Evolutionary conservation across 2,329 filamentous ascomycete genomes (phyloP).

Genomic region (Dothistroma septosporum): DNA sequence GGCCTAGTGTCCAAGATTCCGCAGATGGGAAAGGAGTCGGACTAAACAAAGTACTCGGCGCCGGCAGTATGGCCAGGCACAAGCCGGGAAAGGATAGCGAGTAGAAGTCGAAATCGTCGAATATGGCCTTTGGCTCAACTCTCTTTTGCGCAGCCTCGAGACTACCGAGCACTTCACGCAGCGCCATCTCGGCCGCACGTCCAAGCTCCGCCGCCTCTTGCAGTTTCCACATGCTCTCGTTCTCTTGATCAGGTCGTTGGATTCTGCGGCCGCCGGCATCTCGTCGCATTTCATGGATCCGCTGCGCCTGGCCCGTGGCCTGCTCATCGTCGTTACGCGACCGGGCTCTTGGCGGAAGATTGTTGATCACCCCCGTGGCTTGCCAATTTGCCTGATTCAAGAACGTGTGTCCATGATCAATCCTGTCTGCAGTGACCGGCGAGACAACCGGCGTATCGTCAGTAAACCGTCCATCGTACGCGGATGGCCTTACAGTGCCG

Average conservation of each 20-base stretch:
- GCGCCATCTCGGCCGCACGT: conserved; percentile 75
- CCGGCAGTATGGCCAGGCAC: conserved; percentile 72
- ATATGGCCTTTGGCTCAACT: conserved; percentile 41
- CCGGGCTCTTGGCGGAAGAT: conserved; percentile 50
- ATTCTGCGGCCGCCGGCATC: conserved; percentile 25
- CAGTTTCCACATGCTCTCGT: conserved; percentile 46
- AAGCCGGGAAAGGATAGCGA: conserved; percentile 81
- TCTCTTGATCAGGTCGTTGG: conserved; percentile 54
- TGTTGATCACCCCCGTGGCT: conserved; percentile 71
- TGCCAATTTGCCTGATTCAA: conserved; percentile 69
- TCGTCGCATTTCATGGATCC: conserved; percentile 28
- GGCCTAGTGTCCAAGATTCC: conserved; percentile 75
- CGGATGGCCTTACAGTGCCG: neutral
- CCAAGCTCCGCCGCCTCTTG: conserved; percentile 71
- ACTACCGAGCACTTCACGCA: conserved; percentile 76
- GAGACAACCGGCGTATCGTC: conserved; percentile 23
- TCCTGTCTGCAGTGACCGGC: conserved; percentile 17
- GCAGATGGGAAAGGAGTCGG: conserved; percentile 72
- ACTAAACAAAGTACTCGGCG: conserved; percentile 78
- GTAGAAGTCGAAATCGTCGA: conserved; percentile 74
- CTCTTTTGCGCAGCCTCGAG: conserved; percentile 75
- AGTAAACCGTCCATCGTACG: neutral
- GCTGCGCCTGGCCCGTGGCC: conserved; percentile 27
- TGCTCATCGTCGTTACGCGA: conserved; percentile 26
- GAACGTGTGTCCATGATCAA: conserved; percentile 23